These are phyloP conservation scores for Cornus controversa DNA, from an alignment of 148 eudicot species.

Conservation along the genomic window DNA sequence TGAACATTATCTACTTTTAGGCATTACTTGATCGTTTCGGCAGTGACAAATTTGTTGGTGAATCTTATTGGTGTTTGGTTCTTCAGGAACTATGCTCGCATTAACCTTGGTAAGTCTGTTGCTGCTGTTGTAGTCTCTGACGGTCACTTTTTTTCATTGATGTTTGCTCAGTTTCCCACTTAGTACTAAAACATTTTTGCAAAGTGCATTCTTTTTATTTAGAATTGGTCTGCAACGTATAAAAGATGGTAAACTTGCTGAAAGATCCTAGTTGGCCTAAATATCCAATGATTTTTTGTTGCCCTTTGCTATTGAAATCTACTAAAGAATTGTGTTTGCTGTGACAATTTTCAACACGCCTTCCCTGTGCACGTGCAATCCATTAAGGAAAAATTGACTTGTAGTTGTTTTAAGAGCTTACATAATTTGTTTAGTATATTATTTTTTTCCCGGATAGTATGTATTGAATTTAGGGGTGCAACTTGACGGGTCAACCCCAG, in stretches of 20 bases:
- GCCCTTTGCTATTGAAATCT: neutral
- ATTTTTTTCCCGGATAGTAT: too few relatives aligned
- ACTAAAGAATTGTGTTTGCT: neutral
- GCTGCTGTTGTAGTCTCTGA: neutral
- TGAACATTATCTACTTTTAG: constrained; percentile 33
- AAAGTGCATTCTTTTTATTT: too few relatives aligned
- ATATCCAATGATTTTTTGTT: too few relatives aligned
- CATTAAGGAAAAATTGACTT: too few relatives aligned
- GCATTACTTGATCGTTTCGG: constrained; percentile 93
- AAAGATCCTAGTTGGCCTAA: neutral
- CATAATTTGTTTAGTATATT: too few relatives aligned
- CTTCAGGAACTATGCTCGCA: constrained; percentile 90
- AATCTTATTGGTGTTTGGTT: constrained; percentile 99
- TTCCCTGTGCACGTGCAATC: too few relatives aligned
- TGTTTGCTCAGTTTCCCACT: neutral
- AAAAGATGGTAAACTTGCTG: neutral
- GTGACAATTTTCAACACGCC: too few relatives aligned
- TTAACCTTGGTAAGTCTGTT: constrained; percentile 65
- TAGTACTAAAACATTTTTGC: too few relatives aligned
- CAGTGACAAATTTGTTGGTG: constrained; percentile 91
- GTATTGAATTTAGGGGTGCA: too few relatives aligned
- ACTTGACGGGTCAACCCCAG: too few relatives aligned
- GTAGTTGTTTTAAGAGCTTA: too few relatives aligned
- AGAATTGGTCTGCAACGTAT: too few relatives aligned
- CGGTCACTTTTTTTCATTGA: neutral